Evolutionary conservation across 352 stramenopile species (phyloP).

Genomic region (Blastocystis sp.): DNA sequence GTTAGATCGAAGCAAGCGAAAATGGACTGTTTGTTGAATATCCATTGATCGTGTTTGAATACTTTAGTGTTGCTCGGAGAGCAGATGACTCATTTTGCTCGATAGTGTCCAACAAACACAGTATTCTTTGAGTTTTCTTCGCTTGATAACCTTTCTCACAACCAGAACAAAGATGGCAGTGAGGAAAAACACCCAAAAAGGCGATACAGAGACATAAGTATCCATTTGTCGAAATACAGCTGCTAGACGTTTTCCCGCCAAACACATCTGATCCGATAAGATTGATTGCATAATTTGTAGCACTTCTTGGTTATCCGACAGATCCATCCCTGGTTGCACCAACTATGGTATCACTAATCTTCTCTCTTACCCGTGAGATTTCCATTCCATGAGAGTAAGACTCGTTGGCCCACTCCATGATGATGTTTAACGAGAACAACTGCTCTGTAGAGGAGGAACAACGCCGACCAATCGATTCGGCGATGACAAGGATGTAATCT

Average conservation of each 20-base stretch:
- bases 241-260: not conserved
- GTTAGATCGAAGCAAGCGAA: constrained; percentile 65
- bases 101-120: not conserved
- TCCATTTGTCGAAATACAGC: not conserved
- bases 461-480: not conserved
- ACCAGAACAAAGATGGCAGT: not conserved
- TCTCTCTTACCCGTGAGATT: not conserved
- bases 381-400: not conserved
- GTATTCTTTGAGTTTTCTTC: too few relatives aligned
- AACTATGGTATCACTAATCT: not conserved
- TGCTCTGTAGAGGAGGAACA: not conserved
- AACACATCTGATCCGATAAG: constrained; percentile 10
- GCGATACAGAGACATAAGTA: not conserved
- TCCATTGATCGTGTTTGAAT: not conserved
- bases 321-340: not conserved
- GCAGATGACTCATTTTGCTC: not conserved
- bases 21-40: not conserved
- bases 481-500: not conserved
- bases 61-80: not conserved
- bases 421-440: not conserved
- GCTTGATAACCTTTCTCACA: not conserved
- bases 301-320: not conserved
- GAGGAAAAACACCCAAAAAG: not conserved
- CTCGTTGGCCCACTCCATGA: not conserved
- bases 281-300: not conserved